Base-by-base conservation (phyloP, 139 green algal genomes). In the Ettlia oleoabundans region DNA sequence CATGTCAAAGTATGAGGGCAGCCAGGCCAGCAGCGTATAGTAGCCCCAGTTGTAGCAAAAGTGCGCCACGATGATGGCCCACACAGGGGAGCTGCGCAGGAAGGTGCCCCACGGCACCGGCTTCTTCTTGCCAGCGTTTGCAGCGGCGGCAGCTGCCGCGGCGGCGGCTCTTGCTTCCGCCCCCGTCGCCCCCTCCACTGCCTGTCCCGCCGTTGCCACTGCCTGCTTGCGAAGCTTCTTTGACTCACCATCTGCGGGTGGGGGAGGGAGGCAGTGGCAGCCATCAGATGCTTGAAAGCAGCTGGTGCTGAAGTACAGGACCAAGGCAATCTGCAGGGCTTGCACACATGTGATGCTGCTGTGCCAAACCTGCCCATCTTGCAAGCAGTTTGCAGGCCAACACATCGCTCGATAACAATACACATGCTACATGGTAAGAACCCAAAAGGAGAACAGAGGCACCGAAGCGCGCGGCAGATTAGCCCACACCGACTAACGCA, bases 21-120 rank as follows among this genome's bases (percentile, higher is more conserved):
- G 92, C 97, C 97, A 99, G 2, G 97, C 93, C 62, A 99, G 89
- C 53, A 99, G 90, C 3, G 92, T 96, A 89, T 98, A 99, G 85
- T 98, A 97, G 55, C 90, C 91, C 89, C 95, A 99, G 88, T 99
- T 98, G 91, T 95, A 97, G 90, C 95, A 98, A 77, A 99, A 99
- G 91, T 99, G 97, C 3, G 94, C 95, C 19, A 93, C 93, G 41
- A 95, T 98, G 63, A 99, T 89, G 0, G 97, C 96, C 92, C 94
- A 96, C 19, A 99, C 93, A 1, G 95, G 86, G 0, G 84, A 30
- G 2, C 80, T 93, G 7, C 40, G 83, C 73, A 98, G 86, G 82
- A 99, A 98, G n/a, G 85, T 84, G 10, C 89, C 86, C 93, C 94
- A 99, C 0, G 96, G 96, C 40, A 99, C 92, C n/a, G 71, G 69